Conservation (phyloP, 2,329 filamentous ascomycete genomes). For the Aspergillus cejpii region DNA sequence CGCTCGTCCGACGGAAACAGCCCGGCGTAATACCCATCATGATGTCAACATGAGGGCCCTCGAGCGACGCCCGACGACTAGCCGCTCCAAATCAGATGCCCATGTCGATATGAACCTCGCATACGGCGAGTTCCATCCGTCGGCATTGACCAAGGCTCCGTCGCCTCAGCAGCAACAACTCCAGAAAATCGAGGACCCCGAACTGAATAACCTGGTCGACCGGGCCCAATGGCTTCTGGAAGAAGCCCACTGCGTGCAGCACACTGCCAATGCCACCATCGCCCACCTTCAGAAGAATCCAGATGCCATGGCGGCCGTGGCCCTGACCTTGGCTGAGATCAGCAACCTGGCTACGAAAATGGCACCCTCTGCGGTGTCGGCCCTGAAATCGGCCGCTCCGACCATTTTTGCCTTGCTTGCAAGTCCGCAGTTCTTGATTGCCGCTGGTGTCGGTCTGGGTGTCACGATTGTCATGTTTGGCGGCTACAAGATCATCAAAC, state of each 20-base stretch:
- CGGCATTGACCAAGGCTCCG: slow-evolving; percentile 33
- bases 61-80: slow-evolving; percentile 17
- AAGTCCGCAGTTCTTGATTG: slow-evolving; percentile 90
- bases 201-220: slow-evolving; percentile 61
- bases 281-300: slow-evolving; percentile 72
- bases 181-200: slow-evolving; percentile 47
- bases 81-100: slow-evolving; percentile 29
- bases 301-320: slow-evolving; percentile 88
- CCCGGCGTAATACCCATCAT: slow-evolving; percentile 37
- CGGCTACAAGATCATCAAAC: slow-evolving; percentile 95
- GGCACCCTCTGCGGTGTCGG: slow-evolving; percentile 68
- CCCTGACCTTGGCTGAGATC: slow-evolving; percentile 84
- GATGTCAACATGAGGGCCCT: slow-evolving; percentile 27
- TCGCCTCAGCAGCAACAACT: slow-evolving; percentile 16
- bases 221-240: slow-evolving; percentile 71
- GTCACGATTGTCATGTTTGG: slow-evolving; percentile 95
- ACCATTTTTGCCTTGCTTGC: slow-evolving; percentile 79
- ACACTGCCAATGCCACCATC: slow-evolving; percentile 77
- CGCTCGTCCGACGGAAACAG: slow-evolving; percentile 19
- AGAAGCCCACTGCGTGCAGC: slow-evolving; percentile 82
- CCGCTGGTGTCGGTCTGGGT: slow-evolving; percentile 78
- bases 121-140: slow-evolving; percentile 76
- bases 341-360: slow-evolving; percentile 75
- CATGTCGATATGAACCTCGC: slow-evolving; percentile 82
- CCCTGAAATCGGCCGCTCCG: slow-evolving; percentile 74